Evolutionary conservation across 2,329 filamentous ascomycete genomes (phyloP), one percentile per base, ranked within the genome.

Genomic region (Epichloe sp.): DNA sequence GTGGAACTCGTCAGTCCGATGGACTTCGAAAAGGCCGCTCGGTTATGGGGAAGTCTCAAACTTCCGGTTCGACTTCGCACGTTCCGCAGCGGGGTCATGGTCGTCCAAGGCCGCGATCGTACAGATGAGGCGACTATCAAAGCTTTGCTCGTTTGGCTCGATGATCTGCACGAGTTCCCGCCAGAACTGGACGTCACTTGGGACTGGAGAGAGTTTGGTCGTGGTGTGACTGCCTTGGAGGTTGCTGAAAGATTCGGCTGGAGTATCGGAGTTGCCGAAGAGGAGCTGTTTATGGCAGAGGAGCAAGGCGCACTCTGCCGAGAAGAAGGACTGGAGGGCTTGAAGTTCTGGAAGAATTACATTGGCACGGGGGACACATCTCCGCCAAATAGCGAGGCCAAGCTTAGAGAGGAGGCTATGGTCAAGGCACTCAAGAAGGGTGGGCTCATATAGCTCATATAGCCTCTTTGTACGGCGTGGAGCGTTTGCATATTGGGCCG

Each of bases 271-370:
- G 91, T 98, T 21, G 93, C 93, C 1, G 86, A 85, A 53, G 93
- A 97, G 65, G 93, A 98, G 69, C 74, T 98, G 12, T 87, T 96
- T 64, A 96, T 98, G 91, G 90, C 90, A 0, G 93, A 98, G 66
- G 91, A 97, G 65, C 81, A 79, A 51, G 93, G 93, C 0, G 80
- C 82, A 3, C 65, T 98, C 19, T 97, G 91, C 65, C 83, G 93
- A 46, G 93, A 98, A 65, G 90, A 95, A 60, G 85, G 88, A 4
- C 80, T 97, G 14, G 90, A 96, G 65, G 93, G 93, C 0, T 73
- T 95, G 45, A 85, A 85, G 60, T 98, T 95, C 66, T 98, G 93
- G 93, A 82, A 86, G 68, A 98, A 98, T 62, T 78, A 74, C 52
- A 78, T 81, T 51, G 71, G 75, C 49, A 72, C 67, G 0, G 74